A percentile compares a stretch with the other conserved stretches of the same genome.
phyloP scores from a whole-genome alignment of 768 basidiomycete species.

The Naganishia friedmannii region DNA sequence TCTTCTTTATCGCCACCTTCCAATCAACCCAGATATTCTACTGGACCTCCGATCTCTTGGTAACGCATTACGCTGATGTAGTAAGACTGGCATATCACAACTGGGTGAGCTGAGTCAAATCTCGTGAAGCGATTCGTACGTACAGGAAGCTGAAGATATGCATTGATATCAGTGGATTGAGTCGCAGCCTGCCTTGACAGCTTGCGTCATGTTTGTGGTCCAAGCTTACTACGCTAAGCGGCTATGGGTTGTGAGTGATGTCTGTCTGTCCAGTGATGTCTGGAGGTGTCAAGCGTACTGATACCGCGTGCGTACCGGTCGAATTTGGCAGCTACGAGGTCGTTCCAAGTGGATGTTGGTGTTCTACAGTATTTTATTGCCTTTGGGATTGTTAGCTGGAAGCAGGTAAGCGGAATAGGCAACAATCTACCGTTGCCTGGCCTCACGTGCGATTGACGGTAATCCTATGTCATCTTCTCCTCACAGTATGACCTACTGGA shows the following conservation, averaged over 20 bases:
- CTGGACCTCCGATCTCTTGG: slow-evolving; percentile 14
- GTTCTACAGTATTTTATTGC: slow-evolving; percentile 15
- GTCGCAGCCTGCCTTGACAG: slow-evolving; percentile 13
- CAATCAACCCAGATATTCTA: slow-evolving; percentile 14
- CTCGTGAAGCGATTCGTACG: neutral
- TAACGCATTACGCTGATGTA: slow-evolving; percentile 6
- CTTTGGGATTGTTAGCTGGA: slow-evolving; percentile 4
- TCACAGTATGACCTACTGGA: slow-evolving; percentile 6
- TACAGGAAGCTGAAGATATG: neutral
- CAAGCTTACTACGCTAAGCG: slow-evolving; percentile 22
- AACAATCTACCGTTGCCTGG: neutral
- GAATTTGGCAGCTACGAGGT: slow-evolving; percentile 8
- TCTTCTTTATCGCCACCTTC: slow-evolving; percentile 13
- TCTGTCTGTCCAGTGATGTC: too few species aligned
- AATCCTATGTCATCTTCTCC: neutral
- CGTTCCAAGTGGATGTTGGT: slow-evolving; percentile 5
- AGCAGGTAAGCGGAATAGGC: slow-evolving; percentile 5
- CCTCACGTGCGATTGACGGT: neutral
- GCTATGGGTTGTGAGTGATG: slow-evolving; percentile 24
- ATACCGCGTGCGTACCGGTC: neutral
- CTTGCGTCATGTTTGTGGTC: slow-evolving; percentile 13
- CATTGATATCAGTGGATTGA: slow-evolving; percentile 9
- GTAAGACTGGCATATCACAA: slow-evolving; percentile 9
- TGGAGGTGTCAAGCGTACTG: too few species aligned
- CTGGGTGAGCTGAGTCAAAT: slow-evolving; percentile 9